Base-by-base conservation (phyloP, 345 rosid species). In the Schrenkiella parvula region DNA sequence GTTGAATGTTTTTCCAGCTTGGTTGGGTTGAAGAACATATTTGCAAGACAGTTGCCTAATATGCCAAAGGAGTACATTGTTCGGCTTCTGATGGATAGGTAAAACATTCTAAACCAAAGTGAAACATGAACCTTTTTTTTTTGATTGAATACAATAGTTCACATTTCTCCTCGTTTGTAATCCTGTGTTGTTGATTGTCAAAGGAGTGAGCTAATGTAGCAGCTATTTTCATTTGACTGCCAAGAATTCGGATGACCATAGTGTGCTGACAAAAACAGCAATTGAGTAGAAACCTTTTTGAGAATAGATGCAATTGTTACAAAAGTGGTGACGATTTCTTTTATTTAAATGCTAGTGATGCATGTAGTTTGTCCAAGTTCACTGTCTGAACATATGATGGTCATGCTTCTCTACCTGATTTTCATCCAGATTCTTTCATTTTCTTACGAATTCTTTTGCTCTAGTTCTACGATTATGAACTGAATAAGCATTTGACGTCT, bases 41-140 rank as follows among this genome's bases (percentile, higher is more conserved):
- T 95, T 88, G 89, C 96, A 44, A 87, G 90, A 80, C 99, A 95
- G 73, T 84, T 95, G 63, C 98, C 99, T 50, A 95, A 95, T 80
- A 95, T 95, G 99, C 99, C 99, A 3, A 95, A 90, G 80, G 99
- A 95, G 83, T 95, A 95, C 70, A 92, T 95, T 67, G 99, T 95
- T 67, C 98, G 98, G 14, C 99, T 95, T 80, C 84, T 95, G 58
- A 95, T 95, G 99, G 99, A 95, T 82, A 92, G 99, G 99, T 95
- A 80, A 23, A 44, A 37, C 15, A 9, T 44, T 23, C 42, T 68
- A 22, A 22, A 51, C 48, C 47, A 2, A n/a, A 35, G 17, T 73
- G 46, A 19, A 35, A 28, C 10, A 59, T 59, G 8, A 37, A 22
- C 38, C n/a, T 13, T 71, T 23, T 22, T 8, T 3, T 65, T 65